Evolutionary conservation across 257 asterid species (phyloP).

Genomic region (Schizonepeta tenuifolia): DNA sequence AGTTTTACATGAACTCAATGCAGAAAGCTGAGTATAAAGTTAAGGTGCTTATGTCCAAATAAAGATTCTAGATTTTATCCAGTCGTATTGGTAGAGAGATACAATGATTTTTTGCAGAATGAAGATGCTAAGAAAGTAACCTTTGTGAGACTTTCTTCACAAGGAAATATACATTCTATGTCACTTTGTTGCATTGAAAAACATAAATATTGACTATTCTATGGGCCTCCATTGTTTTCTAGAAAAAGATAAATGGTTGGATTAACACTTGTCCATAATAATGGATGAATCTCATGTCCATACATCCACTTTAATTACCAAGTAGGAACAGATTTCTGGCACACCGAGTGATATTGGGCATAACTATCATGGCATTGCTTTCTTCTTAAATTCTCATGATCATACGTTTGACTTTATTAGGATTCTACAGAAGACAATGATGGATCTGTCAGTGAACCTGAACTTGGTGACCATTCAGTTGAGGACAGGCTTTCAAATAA

Average conservation of each 20-base stretch:
- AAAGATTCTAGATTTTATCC: slow-evolving; percentile 18
- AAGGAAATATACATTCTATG: neutral
- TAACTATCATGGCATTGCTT: slow-evolving; percentile 23
- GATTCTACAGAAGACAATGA: slow-evolving; percentile 55
- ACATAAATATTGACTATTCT: slow-evolving; percentile 17
- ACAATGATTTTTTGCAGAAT: neutral
- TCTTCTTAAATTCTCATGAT: slow-evolving; percentile 25
- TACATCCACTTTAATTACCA: slow-evolving; percentile 15
- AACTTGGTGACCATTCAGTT: slow-evolving; percentile 44
- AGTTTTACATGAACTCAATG: slow-evolving; percentile 23
- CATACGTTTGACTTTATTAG: slow-evolving; percentile 40
- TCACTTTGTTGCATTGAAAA: slow-evolving; percentile 13
- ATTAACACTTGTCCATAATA: neutral
- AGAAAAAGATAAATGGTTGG: neutral
- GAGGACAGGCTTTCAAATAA: slow-evolving; percentile 41
- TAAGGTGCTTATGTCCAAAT: slow-evolving; percentile 15
- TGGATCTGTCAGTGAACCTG: slow-evolving; percentile 48
- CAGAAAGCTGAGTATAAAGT: slow-evolving; percentile 2
- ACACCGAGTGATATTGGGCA: slow-evolving; percentile 13
- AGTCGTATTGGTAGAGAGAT: neutral
- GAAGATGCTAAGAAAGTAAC: slow-evolving; percentile 10
- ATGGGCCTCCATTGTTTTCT: slow-evolving; percentile 28
- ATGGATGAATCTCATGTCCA: slow-evolving; percentile 3
- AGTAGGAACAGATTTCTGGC: neutral
- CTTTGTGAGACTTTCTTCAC: neutral